Base-by-base conservation (phyloP, 345 rosid genomes). In the Moricandia arvensis region DNA sequence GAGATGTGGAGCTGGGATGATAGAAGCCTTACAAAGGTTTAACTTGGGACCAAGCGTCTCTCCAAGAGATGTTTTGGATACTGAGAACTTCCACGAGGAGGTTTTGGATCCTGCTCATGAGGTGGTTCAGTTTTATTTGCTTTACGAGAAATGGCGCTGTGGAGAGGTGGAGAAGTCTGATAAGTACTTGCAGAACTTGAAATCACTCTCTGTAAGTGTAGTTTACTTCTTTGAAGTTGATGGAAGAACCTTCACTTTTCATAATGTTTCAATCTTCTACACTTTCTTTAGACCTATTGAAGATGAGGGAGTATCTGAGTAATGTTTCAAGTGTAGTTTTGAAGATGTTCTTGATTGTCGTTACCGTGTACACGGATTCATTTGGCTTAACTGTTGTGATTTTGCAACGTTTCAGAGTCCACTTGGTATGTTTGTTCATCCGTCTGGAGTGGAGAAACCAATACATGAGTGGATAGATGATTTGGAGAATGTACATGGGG, bases 1-100 rank as follows among this genome's bases (percentile, higher is more conserved):
- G 82, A 85, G 90, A 76, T 91, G 97, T 83, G 94, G 84, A 33
- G 88, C 88, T 64, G 98, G 97, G 13, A 93, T 93, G 65, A 83
- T 93, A 43, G 89, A 93, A 86, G 96, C 93, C 63, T 82, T 93
- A 55, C 90, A 87, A 45, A 80, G 73, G 63, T 91, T 91, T 63
- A 34, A 67, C 45, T 79, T 93, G 57, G 97, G 98, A 58, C 88
- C 94, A 63, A 85, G 72, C 73, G 67, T 72, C 31, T 89, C 96
- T 73, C 93, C 89, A 3, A 88, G 96, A 78, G 93, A 91, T 85
- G 73, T 78, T 60, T 31, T 65, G 24, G 89, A 83, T 74, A 58
- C 82, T n/a, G 55, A 63, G 38, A 79, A 69, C 26, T 76, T 65
- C 71, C 75, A 75, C 3, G 43, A 3, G 43, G 83, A 84, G 68